phyloP scores from a whole-genome alignment of 148 eudicot species.

The Rhododendron vialii region DNA sequence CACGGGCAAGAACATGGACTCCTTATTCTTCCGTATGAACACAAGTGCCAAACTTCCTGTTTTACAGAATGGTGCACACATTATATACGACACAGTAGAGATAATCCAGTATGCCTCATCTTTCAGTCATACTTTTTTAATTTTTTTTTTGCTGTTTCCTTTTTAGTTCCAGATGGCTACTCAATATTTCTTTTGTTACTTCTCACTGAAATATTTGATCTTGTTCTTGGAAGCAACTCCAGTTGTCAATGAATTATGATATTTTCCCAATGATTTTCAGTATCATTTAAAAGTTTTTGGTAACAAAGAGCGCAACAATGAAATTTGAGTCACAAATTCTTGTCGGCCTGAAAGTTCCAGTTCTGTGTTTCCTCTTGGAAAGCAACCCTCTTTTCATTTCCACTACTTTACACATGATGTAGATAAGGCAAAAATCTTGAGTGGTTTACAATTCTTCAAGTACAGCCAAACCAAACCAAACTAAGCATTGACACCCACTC shows the following conservation, averaged over 20 bases:
- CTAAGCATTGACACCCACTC: background rate
- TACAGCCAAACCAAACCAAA: background rate
- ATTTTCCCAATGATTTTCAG: background rate
- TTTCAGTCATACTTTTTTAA: slow-evolving; percentile 5
- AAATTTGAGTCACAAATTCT: background rate
- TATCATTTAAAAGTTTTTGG: background rate
- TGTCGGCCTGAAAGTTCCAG: background rate
- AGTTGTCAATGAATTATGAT: background rate
- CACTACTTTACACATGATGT: background rate
- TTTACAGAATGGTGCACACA: slow-evolving; percentile 84
- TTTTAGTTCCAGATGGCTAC: background rate
- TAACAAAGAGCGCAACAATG: background rate
- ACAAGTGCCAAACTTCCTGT: slow-evolving; percentile 81
- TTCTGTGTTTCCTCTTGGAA: background rate
- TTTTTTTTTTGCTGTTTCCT: background rate
- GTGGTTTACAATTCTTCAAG: background rate
- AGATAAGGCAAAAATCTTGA: background rate
- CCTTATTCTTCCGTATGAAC: slow-evolving; percentile 74
- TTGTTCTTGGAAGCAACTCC: background rate
- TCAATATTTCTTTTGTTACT: background rate
- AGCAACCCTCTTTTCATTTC: background rate
- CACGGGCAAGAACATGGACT: slow-evolving; percentile 86
- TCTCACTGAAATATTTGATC: background rate
- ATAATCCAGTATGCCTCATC: slow-evolving; percentile 61
- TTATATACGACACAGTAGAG: slow-evolving; percentile 64